These are phyloP conservation scores for Austroboletus niveus DNA, from an alignment of 1,284 basidiomycete genomes.

Conservation along the genomic window DNA sequence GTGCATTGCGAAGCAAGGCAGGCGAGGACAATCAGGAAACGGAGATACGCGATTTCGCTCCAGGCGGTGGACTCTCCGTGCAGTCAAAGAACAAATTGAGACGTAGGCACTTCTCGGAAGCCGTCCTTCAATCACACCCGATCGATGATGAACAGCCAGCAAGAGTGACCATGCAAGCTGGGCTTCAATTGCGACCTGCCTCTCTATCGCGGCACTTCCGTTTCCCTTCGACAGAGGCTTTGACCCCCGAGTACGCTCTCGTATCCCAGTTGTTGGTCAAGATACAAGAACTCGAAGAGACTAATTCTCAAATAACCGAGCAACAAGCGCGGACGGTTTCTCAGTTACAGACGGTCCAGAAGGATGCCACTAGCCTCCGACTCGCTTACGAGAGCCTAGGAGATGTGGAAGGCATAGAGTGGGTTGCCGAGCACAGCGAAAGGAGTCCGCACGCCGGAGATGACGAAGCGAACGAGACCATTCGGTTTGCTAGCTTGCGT, in stretches of 20 bases:
- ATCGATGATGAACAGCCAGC: slow-evolving; percentile 19
- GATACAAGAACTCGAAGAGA: slow-evolving; percentile 74
- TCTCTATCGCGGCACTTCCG: slow-evolving; percentile 27
- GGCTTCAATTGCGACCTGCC: slow-evolving; percentile 22
- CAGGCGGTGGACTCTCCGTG: slow-evolving; percentile 43
- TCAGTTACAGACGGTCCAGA: slow-evolving; percentile 64
- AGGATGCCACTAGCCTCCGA: slow-evolving; percentile 68
- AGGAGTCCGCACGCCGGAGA: slow-evolving; percentile 22
- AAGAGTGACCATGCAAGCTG: slow-evolving; percentile 14
- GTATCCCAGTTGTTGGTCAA: slow-evolving; percentile 74
- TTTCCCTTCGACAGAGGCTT: slow-evolving; percentile 13
- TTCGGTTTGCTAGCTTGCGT: slow-evolving; percentile 46
- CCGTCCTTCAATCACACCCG: slow-evolving; percentile 9
- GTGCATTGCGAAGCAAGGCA: slow-evolving; percentile 41
- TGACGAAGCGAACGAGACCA: slow-evolving; percentile 34
- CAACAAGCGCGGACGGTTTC: slow-evolving; percentile 63
- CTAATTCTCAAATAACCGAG: slow-evolving; percentile 67
- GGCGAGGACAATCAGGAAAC: slow-evolving; percentile 29
- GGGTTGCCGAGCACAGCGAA: slow-evolving; percentile 32
- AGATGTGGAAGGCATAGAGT: slow-evolving; percentile 50
- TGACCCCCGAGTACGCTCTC: slow-evolving; percentile 49
- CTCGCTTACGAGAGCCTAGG: slow-evolving; percentile 70
- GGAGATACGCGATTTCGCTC: slow-evolving; percentile 60
- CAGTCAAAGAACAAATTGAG: slow-evolving; percentile 28
- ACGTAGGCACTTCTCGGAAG: slow-evolving; percentile 33